Percentiles rank a stretch among this genome's conserved stretches.
Conservation (phyloP, 306 rosid genomes). For the Boehmeria nivea region DNA sequence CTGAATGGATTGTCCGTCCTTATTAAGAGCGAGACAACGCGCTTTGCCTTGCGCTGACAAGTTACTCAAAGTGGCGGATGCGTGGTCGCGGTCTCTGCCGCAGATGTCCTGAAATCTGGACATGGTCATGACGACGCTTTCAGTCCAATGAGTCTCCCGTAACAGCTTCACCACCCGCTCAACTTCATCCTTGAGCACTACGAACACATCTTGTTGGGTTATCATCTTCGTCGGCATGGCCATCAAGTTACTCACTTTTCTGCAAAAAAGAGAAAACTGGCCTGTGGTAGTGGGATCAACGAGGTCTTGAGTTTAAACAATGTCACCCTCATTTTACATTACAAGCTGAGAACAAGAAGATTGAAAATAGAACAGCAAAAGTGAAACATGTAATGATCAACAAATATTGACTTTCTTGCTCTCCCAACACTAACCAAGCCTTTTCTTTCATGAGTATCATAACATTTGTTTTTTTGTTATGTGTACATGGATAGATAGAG, state of each 20-base stretch:
- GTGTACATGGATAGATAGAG: no score
- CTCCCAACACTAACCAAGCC: no score
- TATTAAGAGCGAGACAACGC: constrained; percentile 39
- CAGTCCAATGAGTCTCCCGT: constrained; percentile 68
- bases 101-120: constrained; percentile 59
- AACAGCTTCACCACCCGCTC: constrained; percentile 45
- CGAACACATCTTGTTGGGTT: constrained; percentile 29
- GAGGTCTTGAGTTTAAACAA: constrained; percentile 45
- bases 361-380: no score
- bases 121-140: constrained; percentile 58
- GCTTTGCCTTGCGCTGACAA: constrained; percentile 63
- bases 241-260: constrained; percentile 39
- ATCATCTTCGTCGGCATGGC: constrained; percentile 22
- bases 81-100: constrained; percentile 52
- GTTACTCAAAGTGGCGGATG: constrained; percentile 60
- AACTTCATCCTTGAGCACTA: constrained; percentile 72
- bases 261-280: constrained; percentile 41
- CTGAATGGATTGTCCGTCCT: constrained; percentile 49
- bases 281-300: constrained; percentile 54
- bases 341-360: constrained; percentile 41
- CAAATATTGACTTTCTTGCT: no score
- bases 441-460: no score
- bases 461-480: no score
- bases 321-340: constrained; percentile 71
- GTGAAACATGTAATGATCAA: no score